phyloP scores from a whole-genome alignment of 1,139 yeast genomes.

The Saccharomyces hybrid region DNA sequence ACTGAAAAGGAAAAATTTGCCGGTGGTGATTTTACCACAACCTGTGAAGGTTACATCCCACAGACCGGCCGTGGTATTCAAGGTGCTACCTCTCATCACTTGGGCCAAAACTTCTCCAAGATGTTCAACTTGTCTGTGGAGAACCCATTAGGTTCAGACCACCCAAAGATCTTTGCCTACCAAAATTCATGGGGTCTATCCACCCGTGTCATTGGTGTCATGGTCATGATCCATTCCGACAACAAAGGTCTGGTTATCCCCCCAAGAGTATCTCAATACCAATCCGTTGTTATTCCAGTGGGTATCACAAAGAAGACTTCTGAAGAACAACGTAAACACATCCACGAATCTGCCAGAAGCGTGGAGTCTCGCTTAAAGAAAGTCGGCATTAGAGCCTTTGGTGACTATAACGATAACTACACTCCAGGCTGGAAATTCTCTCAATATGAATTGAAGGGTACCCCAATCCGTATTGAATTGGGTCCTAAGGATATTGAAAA shows the following conservation, averaged over 20 bases:
- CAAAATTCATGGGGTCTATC: constrained; percentile 99
- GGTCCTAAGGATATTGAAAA: constrained; percentile 93
- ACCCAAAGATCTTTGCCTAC: constrained; percentile 80
- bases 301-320: constrained; percentile 87
- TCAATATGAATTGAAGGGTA: constrained; percentile 94
- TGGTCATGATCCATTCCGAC: constrained; percentile 98
- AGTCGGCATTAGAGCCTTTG: constrained; percentile 62
- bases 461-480: constrained; percentile 85
- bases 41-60: constrained; percentile 89
- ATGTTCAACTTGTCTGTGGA: constrained; percentile 96
- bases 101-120: constrained; percentile 97
- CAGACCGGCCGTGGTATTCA: constrained; percentile 99
- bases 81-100: constrained; percentile 96
- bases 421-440: constrained; percentile 99
- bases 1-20: no score
- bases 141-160: constrained; percentile 83
- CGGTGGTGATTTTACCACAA: no score
- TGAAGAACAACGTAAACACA: constrained; percentile 61
- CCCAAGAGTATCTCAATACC: constrained; percentile 91
- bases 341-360: constrained; percentile 60
- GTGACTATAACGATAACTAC: constrained; percentile 90
- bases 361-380: constrained; percentile 53
- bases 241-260: constrained; percentile 97
- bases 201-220: constrained; percentile 97
- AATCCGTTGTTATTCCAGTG: constrained; percentile 88